Conservation (phyloP, 345 rosid species). For the Fremontodendron californicum region DNA sequence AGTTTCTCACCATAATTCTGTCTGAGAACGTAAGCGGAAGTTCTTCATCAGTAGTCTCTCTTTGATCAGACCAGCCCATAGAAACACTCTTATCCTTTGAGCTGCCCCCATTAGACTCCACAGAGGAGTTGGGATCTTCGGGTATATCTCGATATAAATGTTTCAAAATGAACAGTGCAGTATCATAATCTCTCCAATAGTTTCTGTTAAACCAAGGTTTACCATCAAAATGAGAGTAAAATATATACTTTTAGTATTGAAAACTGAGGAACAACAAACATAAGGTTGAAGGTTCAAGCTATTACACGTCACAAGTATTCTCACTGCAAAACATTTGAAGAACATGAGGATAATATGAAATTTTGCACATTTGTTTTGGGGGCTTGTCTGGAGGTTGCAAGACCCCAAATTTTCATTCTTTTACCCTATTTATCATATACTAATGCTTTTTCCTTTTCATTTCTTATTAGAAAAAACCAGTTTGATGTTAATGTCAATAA, state of each 20-base stretch:
- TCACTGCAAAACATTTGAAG: neutral
- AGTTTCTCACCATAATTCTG: slow-evolving; percentile 37
- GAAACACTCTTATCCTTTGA: slow-evolving; percentile 28
- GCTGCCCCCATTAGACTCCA: slow-evolving; percentile 26
- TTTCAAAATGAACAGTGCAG: slow-evolving; percentile 87
- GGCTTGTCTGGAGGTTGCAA: neutral
- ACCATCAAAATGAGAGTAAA: slow-evolving; percentile 3
- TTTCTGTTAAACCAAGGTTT: slow-evolving; percentile 50
- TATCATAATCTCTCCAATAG: slow-evolving; percentile 94
- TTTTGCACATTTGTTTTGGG: neutral
- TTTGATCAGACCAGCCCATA: slow-evolving; percentile 45
- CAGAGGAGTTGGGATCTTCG: slow-evolving; percentile 42
- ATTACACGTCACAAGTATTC: neutral
- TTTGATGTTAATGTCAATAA: neutral
- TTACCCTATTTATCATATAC: neutral
- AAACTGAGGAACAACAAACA: neutral
- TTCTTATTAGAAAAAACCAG: neutral
- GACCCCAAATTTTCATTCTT: neutral
- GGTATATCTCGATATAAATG: slow-evolving; percentile 75
- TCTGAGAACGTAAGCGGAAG: slow-evolving; percentile 78
- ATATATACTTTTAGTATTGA: neutral
- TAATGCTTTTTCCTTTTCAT: neutral
- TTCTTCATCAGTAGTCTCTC: slow-evolving; percentile 56
- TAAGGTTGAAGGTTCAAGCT: neutral
- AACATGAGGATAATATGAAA: neutral